Evolutionary conservation across 768 basidiomycete species (phyloP), one percentile per base, ranked within the genome.

Genomic region (Suillus cothurnatus): DNA sequence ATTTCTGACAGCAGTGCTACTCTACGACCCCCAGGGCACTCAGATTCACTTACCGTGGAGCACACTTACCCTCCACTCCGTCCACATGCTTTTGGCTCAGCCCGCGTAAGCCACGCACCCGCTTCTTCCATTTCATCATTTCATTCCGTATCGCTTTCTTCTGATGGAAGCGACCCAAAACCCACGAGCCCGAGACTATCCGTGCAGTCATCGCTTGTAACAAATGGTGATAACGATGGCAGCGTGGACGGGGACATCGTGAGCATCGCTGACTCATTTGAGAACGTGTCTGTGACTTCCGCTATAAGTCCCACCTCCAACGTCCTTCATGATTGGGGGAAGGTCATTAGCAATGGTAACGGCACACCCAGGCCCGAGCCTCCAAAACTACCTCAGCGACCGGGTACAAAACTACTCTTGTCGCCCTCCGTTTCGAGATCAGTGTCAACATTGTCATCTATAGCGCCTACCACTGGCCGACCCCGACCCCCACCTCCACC

Each of bases 101-200:
- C 68, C 65, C 74, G 72, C 49, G 66, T 76, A 21, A 79, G 81
- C 49, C 91, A 93, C 72, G 83, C 79, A 6, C 83, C 85, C 6
- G 84, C 83, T 3, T 91, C 90, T 1, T 93, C 92, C 57, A 84
- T 92, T 45, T 93, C 92, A 3, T 93, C 92, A 34, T 92, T 94
- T 67, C 91, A 92, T 70, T 92, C 92, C 3, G 89, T 93, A 31
- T 93, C 92, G 2, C 82, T 93, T 21, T 93, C 91, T 1, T 90
- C 89, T 8, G 88, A 89, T 67, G 73, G 80, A 77, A 78, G 74
- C 45, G 75, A 69, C 4, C 64, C 71, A 39, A 76, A 76, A 45
- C 58, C 34, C 0, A 67, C 60, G 17, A 67, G 61, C 60, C 26
- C 39, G 7, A 7, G 39, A 41, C 56, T 66, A 0, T 62, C 61